phyloP scores from a whole-genome alignment of 164 flowering plant genomes.

The Umbellularia californica region DNA sequence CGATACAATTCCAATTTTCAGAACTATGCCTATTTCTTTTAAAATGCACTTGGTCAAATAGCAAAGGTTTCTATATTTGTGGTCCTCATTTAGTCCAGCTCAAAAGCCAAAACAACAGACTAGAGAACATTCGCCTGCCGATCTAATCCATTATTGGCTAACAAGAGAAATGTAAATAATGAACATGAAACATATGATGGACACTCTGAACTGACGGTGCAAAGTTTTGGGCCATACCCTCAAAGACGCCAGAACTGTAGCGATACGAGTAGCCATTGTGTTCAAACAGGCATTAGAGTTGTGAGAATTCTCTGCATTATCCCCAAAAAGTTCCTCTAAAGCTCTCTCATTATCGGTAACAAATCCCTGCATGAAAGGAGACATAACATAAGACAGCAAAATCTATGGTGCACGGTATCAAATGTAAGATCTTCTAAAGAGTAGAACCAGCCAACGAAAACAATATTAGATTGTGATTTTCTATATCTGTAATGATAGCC shows the following conservation, averaged over 20 bases:
- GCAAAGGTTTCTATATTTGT: neutral
- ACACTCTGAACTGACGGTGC: neutral
- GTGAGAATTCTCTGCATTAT: constrained; percentile 54
- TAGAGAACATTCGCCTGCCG: neutral
- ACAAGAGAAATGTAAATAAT: neutral
- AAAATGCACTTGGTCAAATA: neutral
- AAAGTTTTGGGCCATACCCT: constrained; percentile 41
- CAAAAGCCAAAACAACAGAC: neutral
- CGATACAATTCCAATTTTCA: too few species aligned
- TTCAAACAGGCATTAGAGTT: constrained; percentile 67
- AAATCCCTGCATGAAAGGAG: constrained; percentile 51
- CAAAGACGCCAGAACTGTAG: constrained; percentile 95
- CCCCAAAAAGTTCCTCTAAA: constrained; percentile 80
- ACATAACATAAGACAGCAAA: neutral
- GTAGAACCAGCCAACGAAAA: neutral
- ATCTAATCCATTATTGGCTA: neutral
- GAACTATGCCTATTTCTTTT: neutral
- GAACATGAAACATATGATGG: neutral
- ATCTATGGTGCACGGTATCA: neutral
- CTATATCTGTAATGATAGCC: neutral
- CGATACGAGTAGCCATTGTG: constrained; percentile 78
- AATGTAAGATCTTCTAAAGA: neutral
- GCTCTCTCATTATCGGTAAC: constrained; percentile 87
- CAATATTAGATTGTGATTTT: neutral
- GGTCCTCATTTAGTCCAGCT: neutral